Evolutionary conservation across 352 stramenopile species (phyloP).

Genomic region (Globisporangium recalcitrans): DNA sequence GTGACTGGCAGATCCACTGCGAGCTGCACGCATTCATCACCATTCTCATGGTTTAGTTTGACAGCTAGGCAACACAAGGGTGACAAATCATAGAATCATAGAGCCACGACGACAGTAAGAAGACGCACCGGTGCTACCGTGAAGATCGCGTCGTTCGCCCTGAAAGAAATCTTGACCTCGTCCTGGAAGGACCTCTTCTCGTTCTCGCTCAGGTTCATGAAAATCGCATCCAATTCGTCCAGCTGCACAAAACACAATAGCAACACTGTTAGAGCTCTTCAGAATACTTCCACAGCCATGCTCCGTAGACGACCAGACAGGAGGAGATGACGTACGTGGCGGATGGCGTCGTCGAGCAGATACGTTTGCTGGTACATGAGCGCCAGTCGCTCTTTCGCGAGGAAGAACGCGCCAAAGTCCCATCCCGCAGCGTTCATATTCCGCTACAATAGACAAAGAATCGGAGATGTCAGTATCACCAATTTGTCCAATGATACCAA

Average conservation of each 20-base stretch:
- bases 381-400: constrained; percentile 72
- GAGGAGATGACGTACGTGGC: constrained; percentile 46
- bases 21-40: constrained; percentile 29
- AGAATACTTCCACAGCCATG: not conserved
- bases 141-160: constrained; percentile 44
- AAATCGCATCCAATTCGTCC: constrained; percentile 80
- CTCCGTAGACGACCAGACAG: not conserved
- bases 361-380: constrained; percentile 85
- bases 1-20: constrained; percentile 45
- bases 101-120: not conserved
- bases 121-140: constrained; percentile 48
- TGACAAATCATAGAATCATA: not conserved
- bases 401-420: constrained; percentile 78
- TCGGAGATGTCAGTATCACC: not conserved
- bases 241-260: constrained; percentile 28
- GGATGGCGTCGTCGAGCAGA: constrained; percentile 74
- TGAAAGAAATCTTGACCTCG: constrained; percentile 19
- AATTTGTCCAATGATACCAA: not conserved
- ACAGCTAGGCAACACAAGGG: not conserved
- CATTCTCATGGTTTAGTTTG: not conserved
- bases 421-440: constrained; percentile 34
- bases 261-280: not conserved
- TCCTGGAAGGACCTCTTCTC: constrained; percentile 26
- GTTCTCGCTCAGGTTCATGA: constrained; percentile 33
- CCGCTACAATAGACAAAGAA: constrained; percentile 20